Evolutionary conservation across 202 grass and related monocot species (phyloP), one percentile per base, ranked within the genome.

Genomic region (Schoenoplectus tabernaemontani): DNA sequence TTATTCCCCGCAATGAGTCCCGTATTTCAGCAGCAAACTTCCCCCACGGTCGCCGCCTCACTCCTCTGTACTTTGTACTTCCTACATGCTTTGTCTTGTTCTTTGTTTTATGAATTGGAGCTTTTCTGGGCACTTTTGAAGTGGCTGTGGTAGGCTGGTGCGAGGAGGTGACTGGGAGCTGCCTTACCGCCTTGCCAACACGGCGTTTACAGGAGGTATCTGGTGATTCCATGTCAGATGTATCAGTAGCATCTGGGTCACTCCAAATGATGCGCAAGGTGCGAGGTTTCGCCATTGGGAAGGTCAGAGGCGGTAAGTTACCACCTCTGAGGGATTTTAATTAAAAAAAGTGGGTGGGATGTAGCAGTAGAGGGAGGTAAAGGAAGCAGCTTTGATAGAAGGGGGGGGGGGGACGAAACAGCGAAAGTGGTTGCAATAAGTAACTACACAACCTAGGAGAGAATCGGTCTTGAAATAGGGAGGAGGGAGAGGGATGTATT

Each of bases 21-120:
- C 96, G 96, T 85, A 99, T 99, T 78, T 98, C 96, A 53, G 96
- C 96, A 10, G 91, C 92, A 78, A 74, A 99, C 78, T 96, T 99
- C 43, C 96, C 96, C 96, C 96, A 99, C 28, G 96, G 96, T 36
- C 96, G 66, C 79, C 92, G 43, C 83, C 96, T 59, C 9, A 99
- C 96, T 82, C 96, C 96, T 42, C 96, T 88, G 90, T 91, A 99
- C 76, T 91, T 96, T 42, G 88, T 80, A 12, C 57, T 84, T 58
- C 78, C 86, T 54, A 64, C 72, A 16, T 34, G 57, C 61, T 64
- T 63, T 3, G 11, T 26, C 62, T 80, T 59, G 13, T 32, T 65
- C 24, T 80, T 60, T 15, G 20, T 33, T 51, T 48, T 24, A 2
- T 12, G 39, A 48, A 15, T 80, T 34, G 58, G 36, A 10, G 24